phyloP scores from a whole-genome alignment of 805 yeast species.

The Yarrowia bubula region DNA sequence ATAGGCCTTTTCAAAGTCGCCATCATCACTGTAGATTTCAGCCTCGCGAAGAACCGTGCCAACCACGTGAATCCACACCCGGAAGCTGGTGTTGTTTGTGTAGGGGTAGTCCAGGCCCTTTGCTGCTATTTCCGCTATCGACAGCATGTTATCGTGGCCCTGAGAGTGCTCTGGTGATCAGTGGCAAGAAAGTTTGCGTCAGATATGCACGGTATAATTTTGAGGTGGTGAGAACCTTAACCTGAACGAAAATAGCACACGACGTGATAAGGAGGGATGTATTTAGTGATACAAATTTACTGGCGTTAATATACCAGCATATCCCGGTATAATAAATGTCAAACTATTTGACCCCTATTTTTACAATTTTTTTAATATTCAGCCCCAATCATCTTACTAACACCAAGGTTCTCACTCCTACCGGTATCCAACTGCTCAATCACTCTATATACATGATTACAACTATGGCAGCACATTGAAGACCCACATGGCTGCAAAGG shows the following conservation, averaged over 20 bases:
- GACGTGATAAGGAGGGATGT: background rate
- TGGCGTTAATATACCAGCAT: too few species aligned
- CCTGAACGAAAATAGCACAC: too few species aligned
- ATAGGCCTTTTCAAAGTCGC: conserved; percentile 51
- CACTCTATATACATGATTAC: background rate
- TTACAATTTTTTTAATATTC: too few species aligned
- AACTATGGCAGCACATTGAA: conserved; percentile 6
- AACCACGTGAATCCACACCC: conserved; percentile 56
- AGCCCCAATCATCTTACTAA: too few species aligned
- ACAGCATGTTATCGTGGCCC: background rate
- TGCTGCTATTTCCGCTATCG: conserved; percentile 17
- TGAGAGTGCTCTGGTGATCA: conserved; percentile 7
- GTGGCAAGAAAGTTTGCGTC: conserved; percentile 25
- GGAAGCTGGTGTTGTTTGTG: conserved; percentile 50
- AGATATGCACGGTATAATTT: conserved; percentile 14
- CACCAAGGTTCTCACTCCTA: background rate
- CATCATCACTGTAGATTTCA: conserved; percentile 45
- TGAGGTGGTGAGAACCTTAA: conserved; percentile 4
- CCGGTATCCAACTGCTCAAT: too few species aligned
- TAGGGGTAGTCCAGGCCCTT: conserved; percentile 47
- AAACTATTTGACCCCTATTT: too few species aligned
- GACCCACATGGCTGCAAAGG: conserved; percentile 1
- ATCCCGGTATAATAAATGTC: too few species aligned
- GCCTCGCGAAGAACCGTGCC: conserved; percentile 46
- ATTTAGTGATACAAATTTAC: too few species aligned